phyloP scores from a whole-genome alignment of 331 rosid species.

The Telfairia occidentalis region DNA sequence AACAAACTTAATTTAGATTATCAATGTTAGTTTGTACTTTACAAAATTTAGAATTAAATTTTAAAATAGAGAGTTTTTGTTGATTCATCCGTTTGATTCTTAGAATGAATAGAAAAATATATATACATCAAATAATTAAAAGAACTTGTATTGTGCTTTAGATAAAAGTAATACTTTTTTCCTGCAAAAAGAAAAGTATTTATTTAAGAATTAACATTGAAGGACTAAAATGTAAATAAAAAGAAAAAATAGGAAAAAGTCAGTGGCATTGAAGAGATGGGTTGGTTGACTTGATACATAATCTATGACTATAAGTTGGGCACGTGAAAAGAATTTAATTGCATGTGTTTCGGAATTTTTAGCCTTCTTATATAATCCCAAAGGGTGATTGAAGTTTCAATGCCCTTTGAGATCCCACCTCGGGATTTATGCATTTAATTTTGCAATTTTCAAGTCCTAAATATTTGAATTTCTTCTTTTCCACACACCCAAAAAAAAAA shows the following conservation, averaged over 20 bases:
- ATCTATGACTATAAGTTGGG: not conserved
- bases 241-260: not conserved
- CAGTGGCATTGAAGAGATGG: not conserved
- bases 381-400: not conserved
- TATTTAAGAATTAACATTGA: not conserved
- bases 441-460: not conserved
- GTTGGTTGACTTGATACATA: not conserved
- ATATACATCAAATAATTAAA: not conserved
- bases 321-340: slow-evolving; percentile 9
- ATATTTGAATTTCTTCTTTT: not conserved
- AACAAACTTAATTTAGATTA: not conserved
- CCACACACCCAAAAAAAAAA: too few species aligned
- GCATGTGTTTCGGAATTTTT: not conserved
- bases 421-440: not conserved
- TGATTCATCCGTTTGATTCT: not conserved
- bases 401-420: not conserved
- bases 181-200: not conserved
- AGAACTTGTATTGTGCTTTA: not conserved
- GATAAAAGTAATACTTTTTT: not conserved
- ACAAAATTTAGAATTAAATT: not conserved
- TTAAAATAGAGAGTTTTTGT: not conserved
- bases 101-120: not conserved
- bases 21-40: not conserved
- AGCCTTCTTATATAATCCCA: not conserved
- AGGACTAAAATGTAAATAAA: not conserved